Evolutionary conservation across 495 filamentous ascomycete species (phyloP).

Genomic region (Neurospora sp.): DNA sequence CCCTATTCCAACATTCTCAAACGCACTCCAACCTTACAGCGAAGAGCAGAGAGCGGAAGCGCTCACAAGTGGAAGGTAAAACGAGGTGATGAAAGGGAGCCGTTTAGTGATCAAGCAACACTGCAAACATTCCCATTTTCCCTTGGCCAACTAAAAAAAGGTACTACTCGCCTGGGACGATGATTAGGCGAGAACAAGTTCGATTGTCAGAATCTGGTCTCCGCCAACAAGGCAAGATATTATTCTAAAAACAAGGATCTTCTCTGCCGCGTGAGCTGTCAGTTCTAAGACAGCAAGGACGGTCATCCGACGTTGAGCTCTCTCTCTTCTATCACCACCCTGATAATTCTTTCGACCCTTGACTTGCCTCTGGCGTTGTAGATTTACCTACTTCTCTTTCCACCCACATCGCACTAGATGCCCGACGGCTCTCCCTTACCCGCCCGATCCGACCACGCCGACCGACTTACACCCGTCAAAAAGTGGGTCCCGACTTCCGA

Average conservation of each 20-base stretch:
- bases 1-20: neutral
- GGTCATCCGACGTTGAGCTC: neutral
- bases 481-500: neutral
- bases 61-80: neutral
- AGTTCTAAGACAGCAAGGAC: neutral
- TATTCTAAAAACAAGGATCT: neutral
- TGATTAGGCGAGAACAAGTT: neutral
- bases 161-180: neutral
- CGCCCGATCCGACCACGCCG: neutral
- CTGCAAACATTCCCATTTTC: neutral
- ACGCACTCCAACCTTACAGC: neutral
- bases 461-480: neutral
- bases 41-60: neutral
- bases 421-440: neutral
- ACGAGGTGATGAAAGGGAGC: neutral
- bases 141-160: neutral
- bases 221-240: neutral
- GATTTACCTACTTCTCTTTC: neutral
- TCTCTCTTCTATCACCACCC: neutral
- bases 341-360: too few species aligned
- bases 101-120: neutral
- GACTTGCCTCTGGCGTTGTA: neutral
- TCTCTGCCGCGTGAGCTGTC: neutral
- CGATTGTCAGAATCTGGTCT: neutral
- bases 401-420: neutral